phyloP scores from a whole-genome alignment of 1,284 basidiomycete genomes.

The Irpex lacteus region DNA sequence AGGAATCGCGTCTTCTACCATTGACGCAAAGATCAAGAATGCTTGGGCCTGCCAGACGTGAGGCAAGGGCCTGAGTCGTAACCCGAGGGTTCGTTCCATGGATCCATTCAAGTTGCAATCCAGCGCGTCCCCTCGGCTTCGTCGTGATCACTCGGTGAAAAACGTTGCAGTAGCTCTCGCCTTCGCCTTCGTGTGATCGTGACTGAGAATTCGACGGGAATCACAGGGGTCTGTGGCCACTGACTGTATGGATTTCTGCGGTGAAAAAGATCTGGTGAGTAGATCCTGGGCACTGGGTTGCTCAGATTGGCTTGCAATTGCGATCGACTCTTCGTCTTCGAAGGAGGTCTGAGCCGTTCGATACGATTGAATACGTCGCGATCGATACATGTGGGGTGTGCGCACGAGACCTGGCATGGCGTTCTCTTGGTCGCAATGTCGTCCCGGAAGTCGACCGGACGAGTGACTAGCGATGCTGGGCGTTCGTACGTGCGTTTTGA shows the following conservation, averaged over 20 bases:
- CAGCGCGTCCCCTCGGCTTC: background rate
- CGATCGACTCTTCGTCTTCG: background rate
- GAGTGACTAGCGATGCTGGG: background rate
- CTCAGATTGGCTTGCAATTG: background rate
- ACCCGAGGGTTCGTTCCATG: background rate
- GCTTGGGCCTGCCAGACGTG: background rate
- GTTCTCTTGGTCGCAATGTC: no score
- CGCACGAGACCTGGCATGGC: background rate
- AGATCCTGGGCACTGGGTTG: background rate
- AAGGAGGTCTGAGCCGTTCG: background rate
- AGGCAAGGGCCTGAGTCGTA: background rate
- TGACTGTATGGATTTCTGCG: background rate
- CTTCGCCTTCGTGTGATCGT: background rate
- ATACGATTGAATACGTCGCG: background rate
- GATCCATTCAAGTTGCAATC: background rate
- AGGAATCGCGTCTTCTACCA: background rate
- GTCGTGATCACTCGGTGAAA: background rate
- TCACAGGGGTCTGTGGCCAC: background rate
- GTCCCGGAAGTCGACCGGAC: background rate
- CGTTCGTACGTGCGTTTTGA: background rate
- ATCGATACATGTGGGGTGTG: background rate
- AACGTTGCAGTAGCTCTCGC: background rate
- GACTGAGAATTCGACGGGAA: background rate
- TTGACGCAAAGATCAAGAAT: background rate
- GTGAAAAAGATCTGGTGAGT: background rate